Conservation (phyloP, 2,329 filamentous ascomycete species). For the Biscogniauxia sp. region DNA sequence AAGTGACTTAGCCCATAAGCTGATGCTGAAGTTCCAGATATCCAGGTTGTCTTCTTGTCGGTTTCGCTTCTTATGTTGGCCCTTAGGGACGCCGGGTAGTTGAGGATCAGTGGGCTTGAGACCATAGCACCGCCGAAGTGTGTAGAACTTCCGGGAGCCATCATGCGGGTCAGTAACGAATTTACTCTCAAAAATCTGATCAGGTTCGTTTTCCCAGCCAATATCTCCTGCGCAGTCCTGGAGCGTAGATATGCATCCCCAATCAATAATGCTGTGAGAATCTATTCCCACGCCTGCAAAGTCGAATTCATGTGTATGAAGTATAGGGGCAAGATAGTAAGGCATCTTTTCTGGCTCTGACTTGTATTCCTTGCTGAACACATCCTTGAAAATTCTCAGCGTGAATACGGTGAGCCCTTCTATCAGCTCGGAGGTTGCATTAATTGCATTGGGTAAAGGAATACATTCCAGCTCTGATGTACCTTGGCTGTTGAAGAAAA, state of each 20-base stretch:
- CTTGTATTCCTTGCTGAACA: constrained; percentile 87
- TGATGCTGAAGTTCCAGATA: constrained; percentile 83
- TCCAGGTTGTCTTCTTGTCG: constrained; percentile 40
- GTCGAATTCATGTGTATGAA: constrained; percentile 26
- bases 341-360: constrained; percentile 62
- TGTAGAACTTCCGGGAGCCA: constrained; percentile 62
- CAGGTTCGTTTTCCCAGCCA: constrained; percentile 42
- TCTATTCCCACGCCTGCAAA: constrained; percentile 18
- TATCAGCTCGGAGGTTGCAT: constrained; percentile 43
- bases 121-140: constrained; percentile 50
- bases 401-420: constrained; percentile 68
- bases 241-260: constrained; percentile 51
- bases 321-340: constrained; percentile 75
- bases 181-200: constrained; percentile 51
- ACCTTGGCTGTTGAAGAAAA: constrained; percentile 68
- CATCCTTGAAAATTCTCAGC: constrained; percentile 71
- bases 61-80: constrained; percentile 44
- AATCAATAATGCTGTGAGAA: constrained; percentile 52
- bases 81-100: constrained; percentile 52
- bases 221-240: constrained; percentile 31
- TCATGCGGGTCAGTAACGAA: constrained; percentile 58
- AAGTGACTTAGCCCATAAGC: constrained; percentile 64
- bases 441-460: constrained; percentile 42
- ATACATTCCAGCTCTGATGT: constrained; percentile 56
- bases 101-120: constrained; percentile 65